Conservation (phyloP, 148 eudicot genomes). For the Amaranthus palmeri region DNA sequence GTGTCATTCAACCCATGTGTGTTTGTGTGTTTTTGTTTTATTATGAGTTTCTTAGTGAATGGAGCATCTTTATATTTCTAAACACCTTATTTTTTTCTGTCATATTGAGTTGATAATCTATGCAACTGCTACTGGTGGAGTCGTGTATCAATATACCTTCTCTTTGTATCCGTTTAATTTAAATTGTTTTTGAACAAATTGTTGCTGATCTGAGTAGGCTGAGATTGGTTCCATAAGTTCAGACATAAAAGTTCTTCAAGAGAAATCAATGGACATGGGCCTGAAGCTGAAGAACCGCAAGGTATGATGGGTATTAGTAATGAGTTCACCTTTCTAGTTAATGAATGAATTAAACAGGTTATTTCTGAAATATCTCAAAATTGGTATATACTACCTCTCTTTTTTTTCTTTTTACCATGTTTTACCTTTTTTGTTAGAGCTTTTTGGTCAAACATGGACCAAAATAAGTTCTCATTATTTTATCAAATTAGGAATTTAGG, state of each 20-base stretch:
- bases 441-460: too few species aligned
- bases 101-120: neutral
- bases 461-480: neutral
- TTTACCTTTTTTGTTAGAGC: too few species aligned
- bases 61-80: neutral
- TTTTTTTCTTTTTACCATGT: neutral
- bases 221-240: conserved; percentile 99
- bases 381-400: neutral
- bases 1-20: neutral
- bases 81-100: neutral
- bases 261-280: conserved; percentile 99
- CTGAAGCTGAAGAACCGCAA: conserved; percentile 94
- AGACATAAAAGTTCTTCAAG: conserved; percentile 97
- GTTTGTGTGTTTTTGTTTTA: too few species aligned
- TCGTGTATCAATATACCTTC: neutral
- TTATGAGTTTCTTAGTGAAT: neutral
- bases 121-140: neutral
- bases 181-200: neutral
- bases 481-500: neutral
- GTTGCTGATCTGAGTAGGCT: conserved; percentile 37
- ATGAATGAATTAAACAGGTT: neutral
- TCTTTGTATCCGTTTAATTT: neutral
- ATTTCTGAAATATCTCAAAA: neutral
- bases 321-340: conserved; percentile 5
- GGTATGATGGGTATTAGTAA: conserved; percentile 44